Percentiles rank a stretch among this genome's conserved stretches.
These are phyloP conservation scores for Knufia fluminis DNA, from an alignment of 2,329 filamentous ascomycete species.

Conservation along the genomic window DNA sequence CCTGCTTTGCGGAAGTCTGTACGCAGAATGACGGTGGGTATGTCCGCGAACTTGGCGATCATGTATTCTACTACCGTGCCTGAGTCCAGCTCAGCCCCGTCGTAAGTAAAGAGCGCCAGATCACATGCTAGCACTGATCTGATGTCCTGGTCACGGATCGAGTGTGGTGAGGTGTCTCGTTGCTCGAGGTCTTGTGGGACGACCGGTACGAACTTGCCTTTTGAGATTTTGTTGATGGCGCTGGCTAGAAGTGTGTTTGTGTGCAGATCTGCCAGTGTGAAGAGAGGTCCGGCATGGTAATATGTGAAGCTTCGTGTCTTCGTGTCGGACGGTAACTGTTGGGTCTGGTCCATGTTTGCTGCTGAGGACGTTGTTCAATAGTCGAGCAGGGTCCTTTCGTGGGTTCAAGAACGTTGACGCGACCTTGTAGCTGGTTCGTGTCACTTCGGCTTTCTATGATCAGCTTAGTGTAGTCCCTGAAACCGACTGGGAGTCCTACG, in stretches of 20 bases:
- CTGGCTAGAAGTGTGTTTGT: conserved; percentile 19
- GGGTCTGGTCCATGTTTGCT: background rate
- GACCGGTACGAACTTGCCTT: conserved; percentile 19
- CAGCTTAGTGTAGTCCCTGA: no score
- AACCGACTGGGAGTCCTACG: no score
- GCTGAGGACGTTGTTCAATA: no score
- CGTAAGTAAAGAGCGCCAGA: conserved; percentile 22
- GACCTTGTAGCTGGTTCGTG: no score
- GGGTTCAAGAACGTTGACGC: no score
- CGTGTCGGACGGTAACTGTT: background rate
- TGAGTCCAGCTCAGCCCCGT: conserved; percentile 22
- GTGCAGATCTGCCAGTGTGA: conserved; percentile 23
- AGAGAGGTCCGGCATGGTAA: conserved; percentile 23
- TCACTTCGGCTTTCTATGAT: no score
- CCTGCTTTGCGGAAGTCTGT: conserved; percentile 22
- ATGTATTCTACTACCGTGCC: conserved; percentile 24
- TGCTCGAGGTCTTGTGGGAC: conserved; percentile 23
- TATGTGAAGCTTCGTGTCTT: conserved; percentile 16
- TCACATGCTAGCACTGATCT: conserved; percentile 21
- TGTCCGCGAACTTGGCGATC: conserved; percentile 22
- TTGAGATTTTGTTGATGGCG: conserved; percentile 14
- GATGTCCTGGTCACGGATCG: conserved; percentile 22
- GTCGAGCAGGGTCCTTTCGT: no score
- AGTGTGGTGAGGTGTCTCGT: conserved; percentile 19
- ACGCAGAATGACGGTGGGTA: conserved; percentile 21